phyloP scores from a whole-genome alignment of 345 rosid genomes.

The Hypericum perforatum region DNA sequence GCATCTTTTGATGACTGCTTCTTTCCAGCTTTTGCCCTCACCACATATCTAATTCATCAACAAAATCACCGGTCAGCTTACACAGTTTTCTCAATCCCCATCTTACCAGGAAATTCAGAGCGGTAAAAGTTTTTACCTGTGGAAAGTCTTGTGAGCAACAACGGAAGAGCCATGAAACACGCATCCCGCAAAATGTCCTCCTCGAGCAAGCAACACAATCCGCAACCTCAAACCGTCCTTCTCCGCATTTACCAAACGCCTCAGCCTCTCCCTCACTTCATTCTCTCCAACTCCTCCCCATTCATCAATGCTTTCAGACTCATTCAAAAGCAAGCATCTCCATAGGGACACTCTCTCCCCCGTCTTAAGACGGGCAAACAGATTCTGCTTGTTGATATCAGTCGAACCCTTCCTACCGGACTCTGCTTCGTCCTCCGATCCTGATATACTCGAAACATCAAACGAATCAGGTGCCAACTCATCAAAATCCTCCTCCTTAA shows the following conservation, averaged over 20 bases:
- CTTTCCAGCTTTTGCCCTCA: constrained; percentile 97
- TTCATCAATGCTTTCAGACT: constrained; percentile 44
- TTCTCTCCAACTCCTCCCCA: constrained; percentile 50
- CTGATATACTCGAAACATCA: constrained; percentile 88
- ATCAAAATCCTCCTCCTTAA: constrained; percentile 83
- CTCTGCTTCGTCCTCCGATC: constrained; percentile 88
- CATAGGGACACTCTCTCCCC: constrained; percentile 72
- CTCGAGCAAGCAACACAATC: constrained; percentile 78
- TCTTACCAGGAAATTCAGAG: background rate
- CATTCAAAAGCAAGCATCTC: constrained; percentile 61
- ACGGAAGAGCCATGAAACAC: constrained; percentile 64
- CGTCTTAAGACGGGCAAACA: constrained; percentile 48
- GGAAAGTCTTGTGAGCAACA: constrained; percentile 85
- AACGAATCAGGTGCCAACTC: constrained; percentile 62
- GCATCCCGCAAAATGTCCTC: constrained; percentile 86
- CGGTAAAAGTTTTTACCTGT: constrained; percentile 45
- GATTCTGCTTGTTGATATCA: constrained; percentile 41
- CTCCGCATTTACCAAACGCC: constrained; percentile 29
- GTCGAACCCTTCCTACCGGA: constrained; percentile 24
- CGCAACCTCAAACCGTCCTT: constrained; percentile 34
- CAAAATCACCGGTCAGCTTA: constrained; percentile 8
- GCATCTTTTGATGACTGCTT: constrained; percentile 91
- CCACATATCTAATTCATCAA: constrained; percentile 57
- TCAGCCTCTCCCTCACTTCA: constrained; percentile 45
- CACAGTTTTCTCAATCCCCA: background rate